These are phyloP conservation scores for Exophiala phaeomuriformis DNA, from an alignment of 2,329 filamentous ascomycete species.

Conservation along the genomic window DNA sequence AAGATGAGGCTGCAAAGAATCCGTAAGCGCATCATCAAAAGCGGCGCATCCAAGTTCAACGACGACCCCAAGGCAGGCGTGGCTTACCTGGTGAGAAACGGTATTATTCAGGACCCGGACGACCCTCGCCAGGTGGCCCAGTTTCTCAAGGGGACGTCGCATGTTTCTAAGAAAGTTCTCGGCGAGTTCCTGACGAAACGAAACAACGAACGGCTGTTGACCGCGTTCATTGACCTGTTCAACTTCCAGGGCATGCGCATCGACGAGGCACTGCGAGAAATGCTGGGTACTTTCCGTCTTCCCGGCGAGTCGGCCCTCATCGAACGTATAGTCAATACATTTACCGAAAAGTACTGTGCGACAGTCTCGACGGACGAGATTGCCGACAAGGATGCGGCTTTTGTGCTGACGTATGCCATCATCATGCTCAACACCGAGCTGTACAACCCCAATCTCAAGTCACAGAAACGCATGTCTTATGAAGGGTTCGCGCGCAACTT, in stretches of 20 bases:
- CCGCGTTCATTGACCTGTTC: slow-evolving; percentile 78
- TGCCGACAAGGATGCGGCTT: slow-evolving; percentile 78
- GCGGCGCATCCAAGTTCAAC: slow-evolving; percentile 85
- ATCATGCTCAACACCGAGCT: slow-evolving; percentile 97
- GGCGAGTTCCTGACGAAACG: slow-evolving; percentile 92
- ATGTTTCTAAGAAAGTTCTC: slow-evolving; percentile 81
- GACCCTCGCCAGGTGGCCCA: slow-evolving; percentile 72
- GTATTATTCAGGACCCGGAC: slow-evolving; percentile 69
- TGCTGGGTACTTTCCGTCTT: slow-evolving; percentile 88
- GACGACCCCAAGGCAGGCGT: slow-evolving; percentile 87
- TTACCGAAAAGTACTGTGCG: slow-evolving; percentile 75
- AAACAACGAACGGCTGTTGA: slow-evolving; percentile 75
- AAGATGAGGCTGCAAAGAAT: slow-evolving; percentile 63
- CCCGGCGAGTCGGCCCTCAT: slow-evolving; percentile 91
- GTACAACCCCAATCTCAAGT: slow-evolving; percentile 80
- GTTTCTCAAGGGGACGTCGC: slow-evolving; percentile 79
- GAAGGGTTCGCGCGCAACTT: slow-evolving; percentile 80
- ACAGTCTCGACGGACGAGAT: slow-evolving; percentile 65
- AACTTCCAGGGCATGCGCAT: slow-evolving; percentile 80
- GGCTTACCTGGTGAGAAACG: slow-evolving; percentile 74
- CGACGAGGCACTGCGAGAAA: slow-evolving; percentile 76
- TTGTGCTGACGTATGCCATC: slow-evolving; percentile 87
- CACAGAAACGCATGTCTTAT: slow-evolving; percentile 72
- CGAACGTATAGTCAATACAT: slow-evolving; percentile 80
- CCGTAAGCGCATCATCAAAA: slow-evolving; percentile 81